Evolutionary conservation across 768 basidiomycete genomes (phyloP), one percentile per base, ranked within the genome.

Genomic region (Russula griseocarnosa): DNA sequence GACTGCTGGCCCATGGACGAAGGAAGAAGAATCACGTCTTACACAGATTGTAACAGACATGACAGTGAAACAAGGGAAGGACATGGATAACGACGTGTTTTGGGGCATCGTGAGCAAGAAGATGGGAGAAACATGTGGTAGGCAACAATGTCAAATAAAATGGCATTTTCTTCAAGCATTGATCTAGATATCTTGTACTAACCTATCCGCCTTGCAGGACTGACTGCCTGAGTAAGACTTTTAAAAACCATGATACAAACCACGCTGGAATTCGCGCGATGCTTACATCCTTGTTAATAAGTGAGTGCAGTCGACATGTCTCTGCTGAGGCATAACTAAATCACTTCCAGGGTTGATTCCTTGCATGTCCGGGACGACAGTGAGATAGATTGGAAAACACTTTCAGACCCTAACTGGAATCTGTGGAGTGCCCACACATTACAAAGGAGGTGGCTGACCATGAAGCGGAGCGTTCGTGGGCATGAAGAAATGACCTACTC

Each of bases 141-240:
- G 91, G 67, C 88, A 92, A 69, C 92, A 94, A 72, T 93, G 92
- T 76, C 81, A 91, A 54, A 89, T 88, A 50, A 94, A 94, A 82
- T 94, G 92, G 90, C 90, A 63, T 74, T 51, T 7, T 32, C 49
- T 28, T 40, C 16, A 34, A 8, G 40, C 22, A 30, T 9, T 5
- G n/a, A 47, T 40, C 16, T 53, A n/a, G 3, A n/a, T 20, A 7
- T 6, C 9, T 4, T 4, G n/a, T 9, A 28, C 62, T 53, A 20
- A 38, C n/a, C 42, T 16, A 8, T 53, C 18, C 55, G 38, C 49
- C 47, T 34, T 52, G 1, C 64, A 91, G 89, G 91, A 89, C 87
- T 34, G 90, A 92, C 75, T 81, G 84, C 0, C 74, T 93, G 49
- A 86, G 83, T 65, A 85, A 87, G 70, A 83, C 81, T 24, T 76